These are phyloP conservation scores for Colletotrichum coccodes DNA, from an alignment of 2,329 filamentous ascomycete genomes.

Conservation along the genomic window DNA sequence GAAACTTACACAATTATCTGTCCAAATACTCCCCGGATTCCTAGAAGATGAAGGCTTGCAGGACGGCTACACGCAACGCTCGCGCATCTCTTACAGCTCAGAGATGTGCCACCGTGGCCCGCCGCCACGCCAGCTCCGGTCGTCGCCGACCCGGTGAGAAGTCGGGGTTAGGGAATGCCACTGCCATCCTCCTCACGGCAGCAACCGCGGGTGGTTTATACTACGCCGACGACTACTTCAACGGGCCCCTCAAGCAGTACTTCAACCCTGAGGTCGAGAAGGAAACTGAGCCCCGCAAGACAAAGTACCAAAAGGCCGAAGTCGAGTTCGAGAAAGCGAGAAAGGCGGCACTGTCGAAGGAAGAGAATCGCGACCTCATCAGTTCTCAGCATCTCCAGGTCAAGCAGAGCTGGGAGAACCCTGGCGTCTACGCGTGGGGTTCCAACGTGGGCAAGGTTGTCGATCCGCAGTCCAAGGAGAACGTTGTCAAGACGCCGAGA, in stretches of 20 bases:
- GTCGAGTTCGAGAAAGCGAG: constrained; percentile 76
- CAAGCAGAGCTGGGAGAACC: constrained; percentile 81
- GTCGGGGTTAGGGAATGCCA: not conserved
- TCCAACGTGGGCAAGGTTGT: constrained; percentile 87
- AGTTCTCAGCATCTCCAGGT: constrained; percentile 91
- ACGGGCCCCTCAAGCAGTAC: constrained; percentile 25
- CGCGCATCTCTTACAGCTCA: constrained; percentile 27
- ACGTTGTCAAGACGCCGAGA: constrained; percentile 81
- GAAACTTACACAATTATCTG: not conserved
- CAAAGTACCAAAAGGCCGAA: constrained; percentile 55
- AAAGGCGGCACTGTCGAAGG: constrained; percentile 66
- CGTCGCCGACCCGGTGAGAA: constrained; percentile 7
- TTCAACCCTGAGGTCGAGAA: constrained; percentile 7
- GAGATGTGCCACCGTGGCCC: constrained; percentile 19
- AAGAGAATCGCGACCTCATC: constrained; percentile 79
- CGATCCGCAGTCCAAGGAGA: constrained; percentile 82
- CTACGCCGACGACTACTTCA: constrained; percentile 42
- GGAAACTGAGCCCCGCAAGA: constrained; percentile 11
- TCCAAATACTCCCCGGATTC: not conserved
- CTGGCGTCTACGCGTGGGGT: constrained; percentile 94
- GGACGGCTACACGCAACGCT: constrained; percentile 18
- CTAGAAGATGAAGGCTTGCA: constrained; percentile 25
- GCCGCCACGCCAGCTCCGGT: constrained; percentile 23
- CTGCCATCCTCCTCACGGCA: constrained; percentile 14
- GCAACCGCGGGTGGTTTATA: constrained; percentile 50